phyloP scores from a whole-genome alignment of 1,139 yeast genomes.

The Taiozyma onychis region DNA sequence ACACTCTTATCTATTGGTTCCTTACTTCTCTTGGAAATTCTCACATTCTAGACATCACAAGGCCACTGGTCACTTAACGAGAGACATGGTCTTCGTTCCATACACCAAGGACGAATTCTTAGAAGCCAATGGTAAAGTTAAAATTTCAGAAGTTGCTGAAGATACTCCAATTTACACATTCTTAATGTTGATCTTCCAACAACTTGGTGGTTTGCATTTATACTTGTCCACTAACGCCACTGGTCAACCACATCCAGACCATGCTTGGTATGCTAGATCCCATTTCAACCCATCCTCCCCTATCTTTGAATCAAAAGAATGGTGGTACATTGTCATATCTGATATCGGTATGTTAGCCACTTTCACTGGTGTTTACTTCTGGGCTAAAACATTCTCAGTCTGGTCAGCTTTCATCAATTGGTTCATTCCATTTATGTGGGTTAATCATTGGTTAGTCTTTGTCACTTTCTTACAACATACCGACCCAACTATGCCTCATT shows the following conservation, averaged over 20 bases:
- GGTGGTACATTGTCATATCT: conserved; percentile 47
- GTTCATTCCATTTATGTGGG: conserved; percentile 51
- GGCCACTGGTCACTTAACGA: conserved; percentile 54
- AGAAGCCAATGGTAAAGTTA: conserved; percentile 25
- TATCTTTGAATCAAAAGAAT: conserved; percentile 49
- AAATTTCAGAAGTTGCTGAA: conserved; percentile 42
- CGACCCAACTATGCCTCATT: conserved; percentile 53
- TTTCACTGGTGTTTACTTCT: conserved; percentile 38
- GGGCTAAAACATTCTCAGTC: conserved; percentile 42
- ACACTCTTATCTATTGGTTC: conserved; percentile 53
- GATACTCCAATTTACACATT: conserved; percentile 53
- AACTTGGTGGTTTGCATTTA: conserved; percentile 47
- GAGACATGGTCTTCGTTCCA: conserved; percentile 61
- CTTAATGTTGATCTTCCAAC: conserved; percentile 40
- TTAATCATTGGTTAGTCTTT: conserved; percentile 61
- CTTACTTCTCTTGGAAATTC: conserved; percentile 59
- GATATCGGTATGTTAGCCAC: conserved; percentile 47
- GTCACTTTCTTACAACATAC: conserved; percentile 59
- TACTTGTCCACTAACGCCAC: conserved; percentile 47
- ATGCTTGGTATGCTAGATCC: conserved; percentile 27
- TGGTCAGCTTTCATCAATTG: conserved; percentile 46
- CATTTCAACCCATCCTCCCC: conserved; percentile 53
- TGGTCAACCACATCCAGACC: conserved; percentile 42
- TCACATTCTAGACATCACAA: conserved; percentile 59
- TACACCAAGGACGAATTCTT: conserved; percentile 43